Evolutionary conservation across 257 asterid species (phyloP).

Genomic region (Craterostigma plantagineum): DNA sequence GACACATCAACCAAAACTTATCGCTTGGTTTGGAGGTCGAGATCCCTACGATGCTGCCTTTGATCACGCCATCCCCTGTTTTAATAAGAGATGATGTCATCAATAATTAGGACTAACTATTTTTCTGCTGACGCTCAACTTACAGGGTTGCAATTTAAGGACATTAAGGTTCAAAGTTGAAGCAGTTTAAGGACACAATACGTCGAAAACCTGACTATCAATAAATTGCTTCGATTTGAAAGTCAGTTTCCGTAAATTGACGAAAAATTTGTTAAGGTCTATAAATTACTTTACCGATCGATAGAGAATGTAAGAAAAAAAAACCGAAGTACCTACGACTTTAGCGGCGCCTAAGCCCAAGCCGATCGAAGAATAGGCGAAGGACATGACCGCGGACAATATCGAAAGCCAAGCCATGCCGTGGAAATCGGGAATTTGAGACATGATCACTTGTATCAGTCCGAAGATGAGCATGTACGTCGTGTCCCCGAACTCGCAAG

Average conservation of each 20-base stretch:
- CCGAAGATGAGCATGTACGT: slow-evolving; percentile 39
- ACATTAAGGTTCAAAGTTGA: too few species aligned
- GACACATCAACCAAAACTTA: slow-evolving; percentile 39
- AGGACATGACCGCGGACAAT: slow-evolving; percentile 62
- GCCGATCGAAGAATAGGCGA: slow-evolving; percentile 43
- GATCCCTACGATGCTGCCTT: slow-evolving; percentile 51
- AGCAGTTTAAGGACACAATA: too few species aligned
- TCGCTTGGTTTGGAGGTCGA: slow-evolving; percentile 19
- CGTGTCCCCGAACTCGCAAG: slow-evolving; percentile 24
- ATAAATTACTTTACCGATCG: too few species aligned
- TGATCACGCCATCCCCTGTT: slow-evolving; percentile 46
- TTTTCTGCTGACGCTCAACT: too few species aligned
- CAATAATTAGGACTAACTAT: too few species aligned
- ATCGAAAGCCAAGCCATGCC: slow-evolving; percentile 50
- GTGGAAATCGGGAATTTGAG: slow-evolving; percentile 63
- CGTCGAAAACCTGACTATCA: too few species aligned
- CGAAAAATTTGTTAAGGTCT: too few species aligned
- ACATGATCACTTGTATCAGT: slow-evolving; percentile 28
- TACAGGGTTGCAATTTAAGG: too few species aligned
- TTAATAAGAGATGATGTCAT: too few species aligned
- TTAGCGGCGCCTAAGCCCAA: slow-evolving; percentile 52
- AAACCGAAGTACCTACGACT: slow-evolving; percentile 31
- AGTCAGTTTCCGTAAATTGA: too few species aligned
- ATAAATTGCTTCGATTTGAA: too few species aligned
- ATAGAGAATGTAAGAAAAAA: too few species aligned